Base-by-base conservation (phyloP, 73 alveolate species). In the Loxodes magnus region DNA sequence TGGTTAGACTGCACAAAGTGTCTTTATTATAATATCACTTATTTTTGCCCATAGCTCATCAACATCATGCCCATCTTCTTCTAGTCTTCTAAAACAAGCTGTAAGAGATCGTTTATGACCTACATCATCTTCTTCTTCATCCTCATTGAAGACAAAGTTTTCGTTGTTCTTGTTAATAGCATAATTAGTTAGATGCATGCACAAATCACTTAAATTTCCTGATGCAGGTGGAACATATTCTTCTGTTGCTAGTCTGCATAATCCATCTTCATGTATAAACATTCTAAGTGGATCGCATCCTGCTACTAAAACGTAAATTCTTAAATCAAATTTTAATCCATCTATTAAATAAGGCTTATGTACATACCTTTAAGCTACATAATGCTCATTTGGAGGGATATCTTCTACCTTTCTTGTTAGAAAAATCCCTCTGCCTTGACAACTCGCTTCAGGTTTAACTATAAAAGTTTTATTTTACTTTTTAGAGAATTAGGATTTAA, bases 211-310 rank as follows among this genome's bases (percentile, higher is more conserved):
- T 48, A 79, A 24, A 68, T 84, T 84, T 16, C 46, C 35, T 23
- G 59, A 56, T 14, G 67, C 56, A 2, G 96, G 96, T 16, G 64
- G 46, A 14, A 51, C 56, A 42, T 84, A 84, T 22, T 51, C 44
- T 19, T 64, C 88, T 10, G 87, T 67, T 3, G 96, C 86, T 57
- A 86, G 71, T 39, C 95, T 64, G 21, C 92, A 95, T 36, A 88
- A 57, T 2, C 99, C 99, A 56, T 88, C 99, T 77, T 86, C 71
- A 56, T 79, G 82, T 15, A 92, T 49, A 63, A 63, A 92, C 1
- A 90, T 71, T 64, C 89, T 74, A 43, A 92, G 61, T 15, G 99
- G 99, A 39, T 80, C 80, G 30, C 91, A 82, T 0, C 97, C 95
- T 30, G 94, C 78, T 3, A 92, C 67, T 10, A 88, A 56, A 4